Conservation (phyloP, 441 rosid species). For the Pelargonium fulgidum region DNA sequence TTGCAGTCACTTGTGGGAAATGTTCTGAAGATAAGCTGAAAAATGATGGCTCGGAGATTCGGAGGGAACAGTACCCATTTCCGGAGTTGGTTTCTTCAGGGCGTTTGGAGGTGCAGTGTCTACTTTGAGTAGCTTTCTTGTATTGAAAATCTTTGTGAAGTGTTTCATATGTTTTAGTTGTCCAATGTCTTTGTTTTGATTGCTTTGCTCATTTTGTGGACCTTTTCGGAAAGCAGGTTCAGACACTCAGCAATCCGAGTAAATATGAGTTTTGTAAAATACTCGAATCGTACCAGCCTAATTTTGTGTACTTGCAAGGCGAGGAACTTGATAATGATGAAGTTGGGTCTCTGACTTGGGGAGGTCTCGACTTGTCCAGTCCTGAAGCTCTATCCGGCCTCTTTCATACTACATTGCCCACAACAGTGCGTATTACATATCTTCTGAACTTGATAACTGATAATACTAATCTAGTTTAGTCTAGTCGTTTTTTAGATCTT, state of each 20-base stretch:
- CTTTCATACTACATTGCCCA: constrained; percentile 19
- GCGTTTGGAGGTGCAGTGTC: constrained; percentile 15
- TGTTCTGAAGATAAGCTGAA: not conserved
- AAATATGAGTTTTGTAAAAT: constrained; percentile 19
- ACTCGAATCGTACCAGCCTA: constrained; percentile 18
- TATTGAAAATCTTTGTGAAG: not conserved
- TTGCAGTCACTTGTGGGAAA: constrained; percentile 17
- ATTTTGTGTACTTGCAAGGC: constrained; percentile 8
- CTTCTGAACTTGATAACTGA: not conserved
- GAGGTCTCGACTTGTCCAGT: not conserved
- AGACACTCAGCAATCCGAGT: constrained; percentile 20
- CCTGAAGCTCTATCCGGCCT: constrained; percentile 17
- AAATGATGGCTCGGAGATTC: not conserved
- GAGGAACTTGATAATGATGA: constrained; percentile 12
- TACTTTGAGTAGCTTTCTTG: not conserved
- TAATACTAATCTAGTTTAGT: not conserved
- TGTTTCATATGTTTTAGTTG: not conserved
- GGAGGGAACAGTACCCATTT: constrained; percentile 3
- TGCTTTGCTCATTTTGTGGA: not conserved
- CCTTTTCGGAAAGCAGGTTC: constrained; percentile 11
- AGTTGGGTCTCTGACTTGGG: constrained; percentile 14
- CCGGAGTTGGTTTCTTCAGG: constrained; percentile 20
- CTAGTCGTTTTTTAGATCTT: too few species aligned
- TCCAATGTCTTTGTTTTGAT: not conserved
- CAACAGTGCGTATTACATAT: constrained; percentile 10